Base-by-base conservation (phyloP, 805 yeast species). In the Metschnikowia gelsemii region DNA sequence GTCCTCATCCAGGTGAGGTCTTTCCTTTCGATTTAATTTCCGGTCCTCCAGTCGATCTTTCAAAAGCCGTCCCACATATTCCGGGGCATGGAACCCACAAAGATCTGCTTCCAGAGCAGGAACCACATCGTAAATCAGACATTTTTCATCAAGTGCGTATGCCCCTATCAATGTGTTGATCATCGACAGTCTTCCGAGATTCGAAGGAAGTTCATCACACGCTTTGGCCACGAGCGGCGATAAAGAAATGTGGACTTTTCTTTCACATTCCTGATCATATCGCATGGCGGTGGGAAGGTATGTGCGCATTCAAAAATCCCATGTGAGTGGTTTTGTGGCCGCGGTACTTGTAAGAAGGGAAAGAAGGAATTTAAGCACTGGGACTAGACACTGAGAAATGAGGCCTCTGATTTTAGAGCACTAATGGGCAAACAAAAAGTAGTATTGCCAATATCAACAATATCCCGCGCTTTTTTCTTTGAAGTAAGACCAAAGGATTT, bases 101-200 rank as follows among this genome's bases (percentile, higher is more conserved):
- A 83, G 47, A 3, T 79, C 80, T 2, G 54, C 47, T 27, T 46
- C 47, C 0, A 62, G 50, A 1, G 75, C 70, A 32, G 40, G 35
- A 6, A 48, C 28, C 23, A 55, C 32, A 47, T 57, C 40, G 2
- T 63, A 46, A 28, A 68, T 45, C n/a, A 54, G 50, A 42, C 65
- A 61, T 17, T 38, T 21, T 2, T 50, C 28, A 12, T 58, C 54
- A 21, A 79, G 56, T 0, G 55, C 62, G 50, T 64, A 78, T 0
- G 79, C 75, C 3, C 50, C 45, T 7, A 77, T 61, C 40, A 80
- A 57, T 1, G 65, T 52, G 13, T 61, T 54, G 0, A 77, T 73
- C 8, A 76, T 55, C 1, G 73, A 59, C 20, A 76, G 74, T n/a
- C 85, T 58, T 3, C 72, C 76, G 16, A 56, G 56, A 53, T 80